phyloP scores from a whole-genome alignment of 345 rosid species.

The Populus nigra region DNA sequence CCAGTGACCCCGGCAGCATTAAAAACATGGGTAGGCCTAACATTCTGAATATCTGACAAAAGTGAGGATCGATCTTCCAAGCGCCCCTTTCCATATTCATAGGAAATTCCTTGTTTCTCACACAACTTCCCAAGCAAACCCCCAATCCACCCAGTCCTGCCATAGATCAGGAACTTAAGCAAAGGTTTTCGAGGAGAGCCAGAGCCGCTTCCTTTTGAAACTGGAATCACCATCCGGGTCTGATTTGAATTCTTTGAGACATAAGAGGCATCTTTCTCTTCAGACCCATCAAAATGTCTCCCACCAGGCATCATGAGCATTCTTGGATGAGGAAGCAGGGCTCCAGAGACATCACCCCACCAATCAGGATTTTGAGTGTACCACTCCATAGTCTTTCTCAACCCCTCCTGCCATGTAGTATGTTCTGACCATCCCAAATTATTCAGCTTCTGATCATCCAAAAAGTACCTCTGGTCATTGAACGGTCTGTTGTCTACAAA shows the following conservation, averaged over 20 bases:
- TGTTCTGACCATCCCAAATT: constrained; percentile 78
- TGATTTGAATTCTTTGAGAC: constrained; percentile 39
- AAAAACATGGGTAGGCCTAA: constrained; percentile 77
- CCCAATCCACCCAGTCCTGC: constrained; percentile 80
- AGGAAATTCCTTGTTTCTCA: constrained; percentile 65
- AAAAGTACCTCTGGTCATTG: constrained; percentile 89
- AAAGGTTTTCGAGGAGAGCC: constrained; percentile 40
- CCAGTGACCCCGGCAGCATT: constrained; percentile 81
- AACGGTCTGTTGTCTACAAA: constrained; percentile 84
- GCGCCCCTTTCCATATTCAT: constrained; percentile 67
- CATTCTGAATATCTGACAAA: constrained; percentile 48
- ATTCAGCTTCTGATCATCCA: constrained; percentile 85
- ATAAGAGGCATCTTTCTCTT: constrained; percentile 29
- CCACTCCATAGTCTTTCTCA: constrained; percentile 78
- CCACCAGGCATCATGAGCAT: constrained; percentile 76
- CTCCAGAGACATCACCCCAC: constrained; percentile 97
- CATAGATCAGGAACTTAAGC: constrained; percentile 66
- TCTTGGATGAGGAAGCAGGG: constrained; percentile 83
- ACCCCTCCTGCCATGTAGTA: constrained; percentile 80
- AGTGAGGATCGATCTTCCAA: constrained; percentile 65
- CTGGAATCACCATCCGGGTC: constrained; percentile 63
- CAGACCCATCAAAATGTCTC: constrained; percentile 38
- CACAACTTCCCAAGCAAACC: constrained; percentile 67
- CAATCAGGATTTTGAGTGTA: constrained; percentile 80
- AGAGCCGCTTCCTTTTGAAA: constrained; percentile 29